These are phyloP conservation scores for Phytophthora melonis DNA, from an alignment of 352 stramenopile species.

Conservation along the genomic window DNA sequence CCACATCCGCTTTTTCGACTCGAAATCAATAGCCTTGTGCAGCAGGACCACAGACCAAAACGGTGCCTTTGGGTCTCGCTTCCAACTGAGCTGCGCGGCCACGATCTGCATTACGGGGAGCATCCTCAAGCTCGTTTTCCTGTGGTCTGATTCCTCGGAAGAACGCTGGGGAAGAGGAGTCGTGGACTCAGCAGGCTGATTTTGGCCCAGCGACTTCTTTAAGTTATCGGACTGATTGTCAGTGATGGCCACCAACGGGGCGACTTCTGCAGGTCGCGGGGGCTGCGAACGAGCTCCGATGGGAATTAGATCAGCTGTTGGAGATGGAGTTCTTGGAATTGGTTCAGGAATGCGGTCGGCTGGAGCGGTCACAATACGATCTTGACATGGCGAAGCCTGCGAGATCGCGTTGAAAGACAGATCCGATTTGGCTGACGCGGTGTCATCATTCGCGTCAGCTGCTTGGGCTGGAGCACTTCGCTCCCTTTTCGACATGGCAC, in stretches of 20 bases:
- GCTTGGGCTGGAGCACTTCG: neutral
- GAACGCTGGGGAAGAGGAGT: neutral
- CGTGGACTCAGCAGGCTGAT: constrained; percentile 7
- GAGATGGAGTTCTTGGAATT: neutral
- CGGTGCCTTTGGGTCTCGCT: constrained; percentile 18
- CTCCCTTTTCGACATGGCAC: constrained; percentile 23
- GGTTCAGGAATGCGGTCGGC: neutral
- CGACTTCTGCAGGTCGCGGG: neutral
- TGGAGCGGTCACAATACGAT: neutral
- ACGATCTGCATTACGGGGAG: constrained; percentile 36
- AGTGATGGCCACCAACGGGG: neutral
- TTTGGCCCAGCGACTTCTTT: constrained; percentile 2
- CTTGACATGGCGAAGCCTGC: constrained; percentile 1
- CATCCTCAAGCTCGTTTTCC: constrained; percentile 36
- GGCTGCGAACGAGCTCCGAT: neutral
- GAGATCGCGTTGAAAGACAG: neutral
- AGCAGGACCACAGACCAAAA: constrained; percentile 50
- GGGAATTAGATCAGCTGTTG: neutral
- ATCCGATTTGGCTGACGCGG: constrained; percentile 2
- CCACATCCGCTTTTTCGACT: constrained; percentile 52
- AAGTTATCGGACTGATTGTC: neutral
- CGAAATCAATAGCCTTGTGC: constrained; percentile 48
- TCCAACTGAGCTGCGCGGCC: constrained; percentile 23
- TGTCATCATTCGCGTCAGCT: neutral
- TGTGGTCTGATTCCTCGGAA: neutral